These are phyloP conservation scores for Nothophytophthora sp. DNA, from an alignment of 352 stramenopile species.

Conservation along the genomic window DNA sequence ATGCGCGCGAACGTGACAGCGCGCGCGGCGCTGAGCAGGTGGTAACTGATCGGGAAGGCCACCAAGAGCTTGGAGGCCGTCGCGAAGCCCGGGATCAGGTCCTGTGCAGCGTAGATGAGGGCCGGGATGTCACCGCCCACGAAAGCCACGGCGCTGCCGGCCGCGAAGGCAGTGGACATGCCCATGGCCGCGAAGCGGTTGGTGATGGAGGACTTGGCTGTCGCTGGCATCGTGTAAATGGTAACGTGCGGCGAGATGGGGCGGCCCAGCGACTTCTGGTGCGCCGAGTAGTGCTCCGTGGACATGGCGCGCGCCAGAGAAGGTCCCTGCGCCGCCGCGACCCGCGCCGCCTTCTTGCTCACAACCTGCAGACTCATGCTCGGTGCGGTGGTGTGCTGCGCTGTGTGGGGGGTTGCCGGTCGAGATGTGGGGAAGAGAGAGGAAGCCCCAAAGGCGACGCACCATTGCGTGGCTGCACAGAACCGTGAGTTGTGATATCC, in stretches of 20 bases:
- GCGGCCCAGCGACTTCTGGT: conserved; percentile 86
- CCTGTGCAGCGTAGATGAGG: conserved; percentile 81
- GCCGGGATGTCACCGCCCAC: conserved; percentile 77
- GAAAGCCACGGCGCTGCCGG: conserved; percentile 70
- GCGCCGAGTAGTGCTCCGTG: conserved; percentile 73
- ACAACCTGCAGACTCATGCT: conserved; percentile 37
- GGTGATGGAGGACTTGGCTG: conserved; percentile 93
- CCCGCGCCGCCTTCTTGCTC: conserved; percentile 27
- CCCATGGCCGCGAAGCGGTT: conserved; percentile 92
- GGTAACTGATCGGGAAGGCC: conserved; percentile 93
- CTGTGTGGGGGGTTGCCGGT: not conserved
- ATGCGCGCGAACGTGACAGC: conserved; percentile 93
- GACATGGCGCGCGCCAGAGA: conserved; percentile 33
- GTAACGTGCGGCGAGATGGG: conserved; percentile 96
- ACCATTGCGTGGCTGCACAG: not conserved
- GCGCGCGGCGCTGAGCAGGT: conserved; percentile 89
- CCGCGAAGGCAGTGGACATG: conserved; percentile 83
- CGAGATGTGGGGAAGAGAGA: conserved; percentile 9
- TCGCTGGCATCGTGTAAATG: conserved; percentile 95
- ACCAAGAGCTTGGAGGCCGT: conserved; percentile 93
- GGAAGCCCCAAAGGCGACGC: not conserved
- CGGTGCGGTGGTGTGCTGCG: too few species aligned
- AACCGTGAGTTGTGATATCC: not conserved
- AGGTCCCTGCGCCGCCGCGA: conserved; percentile 16
- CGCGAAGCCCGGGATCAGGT: conserved; percentile 66